Base-by-base conservation (phyloP, 108 stramenopile genomes). In the Nitzschia putrida region DNA sequence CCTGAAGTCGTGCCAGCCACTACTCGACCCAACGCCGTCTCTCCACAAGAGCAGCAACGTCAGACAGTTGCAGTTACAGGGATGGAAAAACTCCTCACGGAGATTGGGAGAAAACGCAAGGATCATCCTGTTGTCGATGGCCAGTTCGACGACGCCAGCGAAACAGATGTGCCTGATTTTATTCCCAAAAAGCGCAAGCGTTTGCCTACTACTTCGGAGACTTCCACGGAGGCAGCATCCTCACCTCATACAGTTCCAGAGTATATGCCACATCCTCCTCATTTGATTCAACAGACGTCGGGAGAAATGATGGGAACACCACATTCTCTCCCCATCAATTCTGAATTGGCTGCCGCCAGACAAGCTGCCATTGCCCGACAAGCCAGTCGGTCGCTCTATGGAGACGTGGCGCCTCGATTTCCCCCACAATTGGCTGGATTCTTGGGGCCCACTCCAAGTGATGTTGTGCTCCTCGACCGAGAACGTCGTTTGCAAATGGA, bases 101-200 rank as follows among this genome's bases (percentile, higher is more conserved):
- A 57, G 11, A 56, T 68, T 13, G 54, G 53, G 2, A 68, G 49
- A 57, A 68, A 68, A 47, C 53, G 67, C 18, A 68, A 56, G 24
- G 22, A 68, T n/a, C 67, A 68, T 44, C 37, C 54, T 2, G 43
- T 12, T 25, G 39, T 56, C 9, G 41, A 43, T 11, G 67, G 54
- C 14, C 67, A 68, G 41, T 68, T 57, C 56, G 67, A 68, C 41
- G 54, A 68, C 23, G 67, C 67, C 6, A 10, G 11, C 1, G 64
- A 66, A 37, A 22, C 22, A 13, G 14, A 44, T 22, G 16, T 45
- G 18, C 37, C 44, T 20, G 10, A 49, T 18, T 16, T 49, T 49
- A 49, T 18, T 49, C 47, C 47, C 47, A 49, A 49, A 18, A 16
- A 24, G 16, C 54, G 24, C 22, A 55, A 22, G 3, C 23, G 1